phyloP scores from a whole-genome alignment of 2,329 filamentous ascomycete genomes.

The Cladosporium sp. region DNA sequence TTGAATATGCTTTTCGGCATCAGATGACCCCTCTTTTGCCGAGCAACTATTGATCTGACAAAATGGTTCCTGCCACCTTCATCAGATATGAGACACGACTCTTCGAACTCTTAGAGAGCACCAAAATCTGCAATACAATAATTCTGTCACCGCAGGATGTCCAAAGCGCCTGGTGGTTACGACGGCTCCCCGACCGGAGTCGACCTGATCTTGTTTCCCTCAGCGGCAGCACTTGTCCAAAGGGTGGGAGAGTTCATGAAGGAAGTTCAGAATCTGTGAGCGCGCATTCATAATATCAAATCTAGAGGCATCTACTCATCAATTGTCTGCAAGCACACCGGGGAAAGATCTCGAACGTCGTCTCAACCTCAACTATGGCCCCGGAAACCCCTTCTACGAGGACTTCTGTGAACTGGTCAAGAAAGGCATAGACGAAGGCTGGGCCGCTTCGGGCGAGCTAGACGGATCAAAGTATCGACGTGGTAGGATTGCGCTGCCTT shows the following conservation, averaged over 20 bases:
- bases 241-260: slow-evolving; percentile 22
- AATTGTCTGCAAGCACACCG: slow-evolving; percentile 27
- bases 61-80: not conserved
- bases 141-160: not conserved
- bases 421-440: slow-evolving; percentile 35
- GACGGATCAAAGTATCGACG: slow-evolving; percentile 44
- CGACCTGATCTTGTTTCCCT: slow-evolving; percentile 20
- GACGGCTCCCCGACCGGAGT: slow-evolving; percentile 23
- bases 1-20: not conserved
- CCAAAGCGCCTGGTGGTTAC: slow-evolving; percentile 11
- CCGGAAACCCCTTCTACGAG: slow-evolving; percentile 34
- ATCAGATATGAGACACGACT: no score
- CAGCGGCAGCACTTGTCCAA: slow-evolving; percentile 21
- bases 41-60: not conserved
- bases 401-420: slow-evolving; percentile 33
- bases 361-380: slow-evolving; percentile 34
- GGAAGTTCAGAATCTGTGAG: slow-evolving; percentile 23
- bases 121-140: no score
- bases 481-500: slow-evolving; percentile 45
- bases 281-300: not conserved
- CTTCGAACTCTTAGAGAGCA: no score
- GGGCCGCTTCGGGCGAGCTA: slow-evolving; percentile 33
- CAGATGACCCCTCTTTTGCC: not conserved
- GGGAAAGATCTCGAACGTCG: slow-evolving; percentile 33
- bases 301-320: not conserved